These are phyloP conservation scores for Citrus reticulata DNA, from an alignment of 345 rosid species.

Conservation along the genomic window DNA sequence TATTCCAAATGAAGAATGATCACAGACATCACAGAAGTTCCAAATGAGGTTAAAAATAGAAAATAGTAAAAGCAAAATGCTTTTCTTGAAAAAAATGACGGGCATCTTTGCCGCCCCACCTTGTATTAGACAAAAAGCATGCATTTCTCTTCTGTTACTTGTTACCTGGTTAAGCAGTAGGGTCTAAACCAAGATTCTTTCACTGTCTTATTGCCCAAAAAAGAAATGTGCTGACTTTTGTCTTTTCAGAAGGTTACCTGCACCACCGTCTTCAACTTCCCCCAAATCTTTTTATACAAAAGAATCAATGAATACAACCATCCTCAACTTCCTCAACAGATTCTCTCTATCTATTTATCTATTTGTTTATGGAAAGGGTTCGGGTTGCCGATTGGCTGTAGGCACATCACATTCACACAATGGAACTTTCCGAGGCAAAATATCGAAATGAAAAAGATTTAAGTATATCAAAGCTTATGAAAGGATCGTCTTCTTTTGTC, in stretches of 20 bases:
- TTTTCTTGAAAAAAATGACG: neutral
- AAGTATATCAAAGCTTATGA: neutral
- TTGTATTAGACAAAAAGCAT: neutral
- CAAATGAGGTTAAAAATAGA: neutral
- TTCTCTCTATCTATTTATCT: neutral
- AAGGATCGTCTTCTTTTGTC: neutral
- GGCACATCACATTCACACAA: neutral
- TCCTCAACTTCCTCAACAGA: conserved; percentile 2
- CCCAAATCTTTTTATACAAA: neutral
- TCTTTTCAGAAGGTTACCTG: conserved; percentile 12
- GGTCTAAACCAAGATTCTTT: conserved; percentile 7
- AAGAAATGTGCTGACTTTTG: conserved; percentile 18
- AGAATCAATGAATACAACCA: conserved; percentile 12
- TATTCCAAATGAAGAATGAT: too few relatives aligned
- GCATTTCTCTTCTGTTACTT: neutral
- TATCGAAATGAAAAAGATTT: neutral
- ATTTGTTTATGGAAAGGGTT: neutral
- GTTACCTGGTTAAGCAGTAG: neutral
- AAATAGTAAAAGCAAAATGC: neutral
- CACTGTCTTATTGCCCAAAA: neutral
- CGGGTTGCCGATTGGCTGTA: neutral
- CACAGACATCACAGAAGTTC: too few relatives aligned
- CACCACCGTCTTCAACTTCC: conserved; percentile 17
- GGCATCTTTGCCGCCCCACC: neutral
- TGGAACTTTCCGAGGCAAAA: neutral